Base-by-base conservation (phyloP, 805 yeast species). In the Zygoascus flipseniorum region DNA sequence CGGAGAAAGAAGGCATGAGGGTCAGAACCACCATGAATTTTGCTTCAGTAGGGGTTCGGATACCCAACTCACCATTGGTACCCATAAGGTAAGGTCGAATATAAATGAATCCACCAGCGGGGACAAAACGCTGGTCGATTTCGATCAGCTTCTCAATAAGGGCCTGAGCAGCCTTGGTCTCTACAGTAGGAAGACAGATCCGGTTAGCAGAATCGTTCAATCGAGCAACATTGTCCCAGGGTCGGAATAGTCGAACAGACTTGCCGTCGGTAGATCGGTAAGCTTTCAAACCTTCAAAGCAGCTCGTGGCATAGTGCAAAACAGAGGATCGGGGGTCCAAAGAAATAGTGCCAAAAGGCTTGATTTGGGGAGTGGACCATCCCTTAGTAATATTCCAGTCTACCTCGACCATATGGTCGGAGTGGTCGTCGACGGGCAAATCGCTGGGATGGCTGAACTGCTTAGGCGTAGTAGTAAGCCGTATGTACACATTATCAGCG, bases 201-300 rank as follows among this genome's bases (percentile, higher is more conserved):
- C 81, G 71, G 31, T 65, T 72, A 13, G 80, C 78, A 1, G 80
- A 76, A 52, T 64, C 63, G 64, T 75, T 76, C 74, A 77, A 71
- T 64, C 81, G 72, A 47, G 60, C 69, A 74, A 77, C 75, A 65
- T 77, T 77, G 62, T 70, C 73, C 58, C 71, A 67, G 20, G 77
- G 73, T 61, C 82, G 67, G 67, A 77, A 77, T 28, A 65, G 43
- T 9, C 57, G 39, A 19, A 62, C 58, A 11, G 39, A 35, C 49
- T 53, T 43, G 28, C 63, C 63, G 47, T 57, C 57, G 26, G 31
- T 42, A 31, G 57, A 51, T 42, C 52, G 72, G 75, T 86, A 87
- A 11, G 95, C 95, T 73, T 87, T 87, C 73, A 87, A 74, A 60
- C 96, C 96, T 73, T 87, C 96, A 60, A 87, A 87, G 50, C 86